Evolutionary conservation across 2,329 filamentous ascomycete species (phyloP).

Genomic region (Anthostomella pinea): DNA sequence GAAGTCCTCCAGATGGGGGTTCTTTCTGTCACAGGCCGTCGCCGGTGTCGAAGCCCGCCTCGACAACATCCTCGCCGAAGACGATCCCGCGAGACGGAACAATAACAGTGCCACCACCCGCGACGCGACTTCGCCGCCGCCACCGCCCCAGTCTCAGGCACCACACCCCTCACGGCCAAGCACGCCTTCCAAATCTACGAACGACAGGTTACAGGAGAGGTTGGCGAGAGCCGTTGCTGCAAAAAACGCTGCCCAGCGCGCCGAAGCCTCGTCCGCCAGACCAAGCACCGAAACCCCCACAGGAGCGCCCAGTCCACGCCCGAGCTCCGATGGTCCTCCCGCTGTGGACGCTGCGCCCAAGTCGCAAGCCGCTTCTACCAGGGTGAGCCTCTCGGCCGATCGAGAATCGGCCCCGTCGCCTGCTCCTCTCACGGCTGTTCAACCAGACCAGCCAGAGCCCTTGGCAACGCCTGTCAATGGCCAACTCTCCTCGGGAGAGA

Average conservation of each 20-base stretch:
- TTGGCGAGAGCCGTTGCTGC: constrained; percentile 83
- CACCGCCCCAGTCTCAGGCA: constrained; percentile 25
- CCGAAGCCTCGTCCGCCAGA: constrained; percentile 43
- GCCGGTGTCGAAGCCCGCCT: constrained; percentile 90
- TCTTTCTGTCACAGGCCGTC: constrained; percentile 83
- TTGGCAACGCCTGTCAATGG: constrained; percentile 1
- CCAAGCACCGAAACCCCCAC: constrained; percentile 34
- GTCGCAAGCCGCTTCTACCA: constrained; percentile 12
- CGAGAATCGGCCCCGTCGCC: constrained; percentile 1
- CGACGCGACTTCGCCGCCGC: constrained; percentile 21
- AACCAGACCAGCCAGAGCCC: too few relatives aligned
- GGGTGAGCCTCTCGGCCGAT: constrained; percentile 22
- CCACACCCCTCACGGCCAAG: constrained; percentile 19
- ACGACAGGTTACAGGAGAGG: constrained; percentile 84
- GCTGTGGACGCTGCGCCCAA: constrained; percentile 9
- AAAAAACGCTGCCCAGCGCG: constrained; percentile 54
- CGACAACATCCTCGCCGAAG: constrained; percentile 86
- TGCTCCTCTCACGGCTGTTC: too few relatives aligned
- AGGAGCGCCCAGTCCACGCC: constrained; percentile 38
- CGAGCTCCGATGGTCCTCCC: constrained; percentile 38
- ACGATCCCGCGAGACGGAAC: constrained; percentile 49
- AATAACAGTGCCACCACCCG: constrained; percentile 33
- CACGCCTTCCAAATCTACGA: constrained; percentile 61
- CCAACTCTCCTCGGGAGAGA: constrained; percentile 4
- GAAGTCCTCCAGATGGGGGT: constrained; percentile 68